Base-by-base conservation (phyloP, 225 moss, liverwort and hornwort species). In the Neckera pumila region DNA sequence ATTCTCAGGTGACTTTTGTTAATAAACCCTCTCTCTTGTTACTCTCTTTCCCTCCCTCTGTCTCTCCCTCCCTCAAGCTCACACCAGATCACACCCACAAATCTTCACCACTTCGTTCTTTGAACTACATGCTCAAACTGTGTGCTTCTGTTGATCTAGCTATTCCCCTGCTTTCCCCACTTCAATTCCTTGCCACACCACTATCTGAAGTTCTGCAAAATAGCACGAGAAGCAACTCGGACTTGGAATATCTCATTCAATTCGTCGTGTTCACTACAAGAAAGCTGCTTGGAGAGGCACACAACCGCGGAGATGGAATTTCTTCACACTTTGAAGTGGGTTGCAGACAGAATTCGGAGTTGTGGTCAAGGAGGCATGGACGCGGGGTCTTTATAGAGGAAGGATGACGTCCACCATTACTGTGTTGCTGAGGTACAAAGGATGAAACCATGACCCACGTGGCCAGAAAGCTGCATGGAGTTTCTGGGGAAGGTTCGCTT, bases 1-100 rank as follows among this genome's bases (percentile, higher is more conserved):
- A 93, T 93, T 92, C 92, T 93, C 92, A 92, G 84, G 40, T 75
- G 72, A 76, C 79, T 85, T 85, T 72, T 14, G 12, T 36, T 61
- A 8, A 25, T 26, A 60, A 54, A 67, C 58, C 40, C 71, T 86
- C 75, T 7, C 61, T 77, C 83, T 75, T 7, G 3, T 40, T 28
- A 8, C 87, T 74, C 34, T 82, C 56, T 57, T 19, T 83, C 79
- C 78, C 47, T 47, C 47, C 9, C 49, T 70, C 70, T 72, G 43
- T 49, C 83, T 86, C 75, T 38, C 6, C n/a, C 79, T 57, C 62
- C 11, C 72, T 72, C 84, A 71, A 78, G 13, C 51, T 78, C 64
- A 83, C 59, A 83, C 53, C 73, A 66, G 49, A n/a, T 81, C 45
- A 63, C 82, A 45, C 86, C 15, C 51, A 76, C 83, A 51, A 70